phyloP scores from a whole-genome alignment of 306 rosid species.

The Rosa persica region DNA sequence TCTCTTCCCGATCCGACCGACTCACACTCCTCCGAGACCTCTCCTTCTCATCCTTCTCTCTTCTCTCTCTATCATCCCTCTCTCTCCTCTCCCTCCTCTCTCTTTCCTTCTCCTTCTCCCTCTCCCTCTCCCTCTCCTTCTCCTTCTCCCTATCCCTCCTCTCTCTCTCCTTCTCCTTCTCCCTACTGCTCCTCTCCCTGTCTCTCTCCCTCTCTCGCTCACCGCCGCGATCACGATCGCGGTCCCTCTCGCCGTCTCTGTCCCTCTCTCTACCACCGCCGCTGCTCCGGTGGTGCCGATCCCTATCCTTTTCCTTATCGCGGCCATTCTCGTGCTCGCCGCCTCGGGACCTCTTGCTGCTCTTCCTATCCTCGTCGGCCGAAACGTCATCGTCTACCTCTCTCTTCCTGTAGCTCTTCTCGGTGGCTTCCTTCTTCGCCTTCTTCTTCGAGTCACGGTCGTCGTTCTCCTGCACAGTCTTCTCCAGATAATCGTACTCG shows the following conservation, averaged over 20 bases:
- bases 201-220: constrained; percentile 32
- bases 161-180: constrained; percentile 32
- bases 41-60: constrained; percentile 34
- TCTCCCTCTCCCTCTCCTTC: constrained; percentile 12
- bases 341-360: constrained; percentile 53
- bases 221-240: constrained; percentile 35
- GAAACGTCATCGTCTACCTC: constrained; percentile 51
- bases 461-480: constrained; percentile 80
- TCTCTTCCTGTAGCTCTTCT: constrained; percentile 63
- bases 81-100: constrained; percentile 22
- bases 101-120: constrained; percentile 48
- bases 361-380: constrained; percentile 48
- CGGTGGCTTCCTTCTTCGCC: constrained; percentile 53
- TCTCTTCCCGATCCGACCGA: constrained; percentile 52
- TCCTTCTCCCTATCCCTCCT: constrained; percentile 18
- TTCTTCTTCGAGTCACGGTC: constrained; percentile 50
- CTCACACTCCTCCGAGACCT: constrained; percentile 60
- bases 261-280: constrained; percentile 54
- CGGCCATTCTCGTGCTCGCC: constrained; percentile 72
- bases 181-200: constrained; percentile 33
- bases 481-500: constrained; percentile 97
- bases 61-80: neutral
- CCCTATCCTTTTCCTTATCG: constrained; percentile 32
- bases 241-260: constrained; percentile 44
- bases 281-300: constrained; percentile 49